These are phyloP conservation scores for Talaromyces sp. DNA, from an alignment of 2,329 filamentous ascomycete species.

Conservation along the genomic window DNA sequence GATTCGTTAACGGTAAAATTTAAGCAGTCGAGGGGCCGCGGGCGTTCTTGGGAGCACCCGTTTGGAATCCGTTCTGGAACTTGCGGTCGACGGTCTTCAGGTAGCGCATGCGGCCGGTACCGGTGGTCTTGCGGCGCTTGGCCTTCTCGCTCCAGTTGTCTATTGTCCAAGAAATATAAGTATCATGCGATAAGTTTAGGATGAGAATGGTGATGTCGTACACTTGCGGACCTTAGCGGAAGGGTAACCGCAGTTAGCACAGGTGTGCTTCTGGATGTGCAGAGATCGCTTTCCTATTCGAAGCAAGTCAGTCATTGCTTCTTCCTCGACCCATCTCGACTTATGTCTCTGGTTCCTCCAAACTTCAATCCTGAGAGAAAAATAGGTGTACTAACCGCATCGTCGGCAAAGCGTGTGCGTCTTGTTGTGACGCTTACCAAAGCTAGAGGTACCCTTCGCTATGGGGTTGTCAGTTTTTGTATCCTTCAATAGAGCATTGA, in stretches of 20 bases:
- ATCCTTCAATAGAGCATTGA: slow-evolving; percentile 18
- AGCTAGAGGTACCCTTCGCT: slow-evolving; percentile 68
- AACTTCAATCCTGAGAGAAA: background rate
- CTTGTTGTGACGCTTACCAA: slow-evolving; percentile 89
- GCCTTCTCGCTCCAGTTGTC: slow-evolving; percentile 99
- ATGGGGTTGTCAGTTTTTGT: slow-evolving; percentile 40
- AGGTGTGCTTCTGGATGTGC: slow-evolving; percentile 99
- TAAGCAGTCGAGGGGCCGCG: slow-evolving; percentile 55
- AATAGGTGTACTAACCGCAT: slow-evolving; percentile 69
- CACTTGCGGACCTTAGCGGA: slow-evolving; percentile 97
- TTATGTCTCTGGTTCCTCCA: background rate
- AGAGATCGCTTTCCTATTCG: slow-evolving; percentile 81
- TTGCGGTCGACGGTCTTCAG: slow-evolving; percentile 86
- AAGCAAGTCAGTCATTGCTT: slow-evolving; percentile 25
- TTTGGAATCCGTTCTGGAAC: slow-evolving; percentile 98
- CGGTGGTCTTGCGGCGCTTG: slow-evolving; percentile 99
- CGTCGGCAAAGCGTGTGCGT: slow-evolving; percentile 97
- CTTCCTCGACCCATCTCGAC: background rate
- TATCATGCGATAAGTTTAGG: background rate
- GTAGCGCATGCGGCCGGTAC: slow-evolving; percentile 92
- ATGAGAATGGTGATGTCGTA: slow-evolving; percentile 54
- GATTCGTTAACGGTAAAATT: slow-evolving; percentile 17
- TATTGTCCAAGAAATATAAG: slow-evolving; percentile 36
- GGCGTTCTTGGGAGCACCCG: slow-evolving; percentile 76
- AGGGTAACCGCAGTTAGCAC: slow-evolving; percentile 93